Conservation (phyloP, 805 yeast genomes). For the Wickerhamiella azymoides region DNA sequence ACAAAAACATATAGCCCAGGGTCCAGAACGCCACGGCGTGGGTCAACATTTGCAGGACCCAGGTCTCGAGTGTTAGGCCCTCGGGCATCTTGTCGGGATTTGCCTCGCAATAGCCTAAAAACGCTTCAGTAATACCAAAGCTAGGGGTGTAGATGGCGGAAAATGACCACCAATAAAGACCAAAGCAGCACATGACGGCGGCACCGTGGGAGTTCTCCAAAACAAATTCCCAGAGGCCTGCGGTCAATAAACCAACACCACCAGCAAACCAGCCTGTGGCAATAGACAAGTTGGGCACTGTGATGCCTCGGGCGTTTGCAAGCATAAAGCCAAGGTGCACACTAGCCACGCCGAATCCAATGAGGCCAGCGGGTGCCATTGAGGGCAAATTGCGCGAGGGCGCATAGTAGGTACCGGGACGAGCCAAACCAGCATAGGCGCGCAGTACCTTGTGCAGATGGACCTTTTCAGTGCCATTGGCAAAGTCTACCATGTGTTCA, state of each 20-base stretch:
- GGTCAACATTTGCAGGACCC: constrained; percentile 23
- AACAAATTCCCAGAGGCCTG: constrained; percentile 59
- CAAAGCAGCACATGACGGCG: constrained; percentile 31
- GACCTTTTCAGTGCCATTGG: constrained; percentile 20
- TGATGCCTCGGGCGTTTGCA: constrained; percentile 45
- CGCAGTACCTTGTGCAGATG: constrained; percentile 41
- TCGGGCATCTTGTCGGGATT: constrained; percentile 2
- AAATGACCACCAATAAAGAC: constrained; percentile 54
- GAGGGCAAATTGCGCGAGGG: constrained; percentile 42
- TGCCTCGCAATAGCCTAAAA: not conserved
- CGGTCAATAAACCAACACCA: constrained; percentile 44
- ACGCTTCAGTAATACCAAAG: constrained; percentile 31
- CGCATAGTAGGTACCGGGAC: constrained; percentile 30
- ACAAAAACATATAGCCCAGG: constrained; percentile 43
- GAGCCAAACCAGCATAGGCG: constrained; percentile 50
- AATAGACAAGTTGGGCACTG: constrained; percentile 39
- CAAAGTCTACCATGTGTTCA: not conserved
- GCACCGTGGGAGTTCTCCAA: constrained; percentile 57
- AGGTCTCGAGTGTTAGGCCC: constrained; percentile 19
- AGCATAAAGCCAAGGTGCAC: constrained; percentile 43
- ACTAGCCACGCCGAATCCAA: constrained; percentile 48
- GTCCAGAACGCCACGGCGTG: constrained; percentile 26
- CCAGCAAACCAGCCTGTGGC: constrained; percentile 54
- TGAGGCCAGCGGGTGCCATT: constrained; percentile 51
- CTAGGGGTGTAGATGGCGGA: constrained; percentile 41